These are phyloP conservation scores for Starmerella floris DNA, from an alignment of 805 yeast species.

Conservation along the genomic window DNA sequence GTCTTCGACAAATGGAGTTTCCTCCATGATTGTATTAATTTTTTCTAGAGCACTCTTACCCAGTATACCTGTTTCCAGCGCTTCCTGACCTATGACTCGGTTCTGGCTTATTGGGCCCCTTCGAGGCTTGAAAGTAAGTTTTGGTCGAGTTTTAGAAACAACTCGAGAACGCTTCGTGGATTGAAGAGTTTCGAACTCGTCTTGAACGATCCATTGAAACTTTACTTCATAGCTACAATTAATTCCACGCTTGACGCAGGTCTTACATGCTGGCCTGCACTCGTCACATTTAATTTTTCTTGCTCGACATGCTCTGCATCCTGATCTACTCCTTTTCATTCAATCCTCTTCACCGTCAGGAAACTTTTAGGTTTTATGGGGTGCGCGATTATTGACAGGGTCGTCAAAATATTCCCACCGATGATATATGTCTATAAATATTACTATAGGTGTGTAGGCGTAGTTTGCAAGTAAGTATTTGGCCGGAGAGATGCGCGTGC, in stretches of 20 bases:
- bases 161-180: background rate
- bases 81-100: slow-evolving; percentile 12
- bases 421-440: too few species aligned
- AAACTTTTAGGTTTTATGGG: too few species aligned
- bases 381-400: too few species aligned
- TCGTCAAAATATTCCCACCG: too few species aligned
- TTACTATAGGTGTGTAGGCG: too few species aligned
- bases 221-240: slow-evolving; percentile 13
- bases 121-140: slow-evolving; percentile 2
- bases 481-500: too few species aligned
- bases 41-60: background rate
- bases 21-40: slow-evolving; percentile 10
- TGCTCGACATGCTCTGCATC: slow-evolving; percentile 58
- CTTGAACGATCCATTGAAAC: slow-evolving; percentile 15
- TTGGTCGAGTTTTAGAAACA: background rate
- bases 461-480: too few species aligned
- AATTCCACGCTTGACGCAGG: slow-evolving; percentile 31
- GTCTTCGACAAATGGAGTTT: slow-evolving; percentile 8
- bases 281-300: slow-evolving; percentile 58
- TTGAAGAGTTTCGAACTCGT: background rate
- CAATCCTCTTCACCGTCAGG: too few species aligned
- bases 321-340: slow-evolving; percentile 26
- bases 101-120: slow-evolving; percentile 12
- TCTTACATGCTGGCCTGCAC: slow-evolving; percentile 43
- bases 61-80: background rate